Evolutionary conservation across 1,284 basidiomycete genomes (phyloP), one percentile per base, ranked within the genome.

Genomic region (Cryptococcus hybrid): DNA sequence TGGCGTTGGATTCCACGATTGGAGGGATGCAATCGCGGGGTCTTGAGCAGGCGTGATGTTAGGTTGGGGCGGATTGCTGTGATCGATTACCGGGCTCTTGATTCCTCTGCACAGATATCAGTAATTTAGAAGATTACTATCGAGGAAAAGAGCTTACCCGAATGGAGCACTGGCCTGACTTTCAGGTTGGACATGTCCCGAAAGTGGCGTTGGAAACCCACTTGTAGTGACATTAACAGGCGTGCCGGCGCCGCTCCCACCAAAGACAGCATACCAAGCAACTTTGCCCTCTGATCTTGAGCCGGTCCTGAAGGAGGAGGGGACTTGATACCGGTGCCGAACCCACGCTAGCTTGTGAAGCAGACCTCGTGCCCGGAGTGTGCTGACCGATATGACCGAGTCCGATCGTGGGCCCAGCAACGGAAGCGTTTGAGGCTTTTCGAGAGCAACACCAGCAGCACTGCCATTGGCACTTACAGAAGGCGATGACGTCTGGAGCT

Each of bases 181-280:
- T 15, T 9, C 43, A 18, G 43, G n/a, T n/a, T 7, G 24, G 12
- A 5, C 43, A 44, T 44, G 43, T 44, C 12, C 24, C 43, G n/a
- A 44, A n/a, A 42, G 11, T 44, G 43, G 43, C 43, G 24, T 44
- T n/a, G 9, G 3, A 24, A 6, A 1, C 11, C 40, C 40, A 7
- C 40, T 7, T 15, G 40, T 43, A 3, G 43, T 44, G 4, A 44
- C n/a, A 5, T 15, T 49, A 35, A 36, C 37, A 43, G 60, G 56
- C 1, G 60, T 47, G 13, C n/a, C n/a, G 7, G 39, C 57, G 4
- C 42, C 40, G 18, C 47, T 52, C 12, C 42, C 44, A 7, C 15
- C 15, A 39, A 13, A 11, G 58, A 61, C 47, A 67, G 53, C 63
- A 67, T 65, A 3, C 63, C 63, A n/a, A 67, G 52, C 2, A 67